Conservation (phyloP, 331 rosid genomes). For the Prunus yedoensis region DNA sequence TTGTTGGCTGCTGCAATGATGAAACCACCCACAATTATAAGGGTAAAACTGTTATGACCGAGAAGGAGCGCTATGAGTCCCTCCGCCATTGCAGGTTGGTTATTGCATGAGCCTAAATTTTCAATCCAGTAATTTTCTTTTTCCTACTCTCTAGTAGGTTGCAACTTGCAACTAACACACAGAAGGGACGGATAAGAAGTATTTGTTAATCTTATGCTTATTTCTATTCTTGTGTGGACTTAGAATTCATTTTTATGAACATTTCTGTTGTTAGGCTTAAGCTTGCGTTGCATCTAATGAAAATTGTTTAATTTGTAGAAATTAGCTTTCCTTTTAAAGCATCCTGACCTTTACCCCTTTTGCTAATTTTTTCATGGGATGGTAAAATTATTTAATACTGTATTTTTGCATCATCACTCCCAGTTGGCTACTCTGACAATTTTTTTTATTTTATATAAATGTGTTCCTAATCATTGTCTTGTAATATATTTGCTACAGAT, state of each 20-base stretch:
- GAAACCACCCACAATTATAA: conserved; percentile 73
- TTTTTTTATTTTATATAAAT: not conserved
- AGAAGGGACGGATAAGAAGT: not conserved
- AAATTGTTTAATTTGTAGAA: not conserved
- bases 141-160: not conserved
- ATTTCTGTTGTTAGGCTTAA: not conserved
- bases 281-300: not conserved
- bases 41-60: conserved; percentile 96
- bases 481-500: conserved; percentile 44
- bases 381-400: not conserved
- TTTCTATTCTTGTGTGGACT: not conserved
- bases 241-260: not conserved
- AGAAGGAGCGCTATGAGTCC: conserved; percentile 81
- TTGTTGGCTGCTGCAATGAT: conserved; percentile 98
- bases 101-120: not conserved
- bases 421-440: not conserved
- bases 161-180: not conserved
- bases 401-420: not conserved
- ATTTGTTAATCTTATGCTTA: not conserved
- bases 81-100: conserved; percentile 99
- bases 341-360: not conserved
- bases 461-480: not conserved
- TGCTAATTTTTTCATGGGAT: not conserved
- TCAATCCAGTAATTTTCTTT: not conserved
- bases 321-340: not conserved